Conservation (phyloP, 192 early-diverging fungal genomes). For the Backusella tarrabulga region DNA sequence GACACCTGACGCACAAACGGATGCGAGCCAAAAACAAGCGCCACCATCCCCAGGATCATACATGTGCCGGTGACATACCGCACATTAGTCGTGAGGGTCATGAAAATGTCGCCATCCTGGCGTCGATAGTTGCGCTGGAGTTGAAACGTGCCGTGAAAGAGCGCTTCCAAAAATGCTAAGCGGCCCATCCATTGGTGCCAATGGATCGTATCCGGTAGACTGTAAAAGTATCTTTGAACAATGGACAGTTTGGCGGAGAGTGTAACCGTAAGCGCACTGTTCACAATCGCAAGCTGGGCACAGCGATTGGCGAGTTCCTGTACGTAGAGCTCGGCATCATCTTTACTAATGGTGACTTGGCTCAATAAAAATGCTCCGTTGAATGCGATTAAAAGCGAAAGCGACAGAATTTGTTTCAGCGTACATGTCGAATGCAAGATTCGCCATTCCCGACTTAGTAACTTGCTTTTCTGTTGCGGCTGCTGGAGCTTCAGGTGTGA, state of each 20-base stretch:
- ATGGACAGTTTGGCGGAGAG: conserved; percentile 18
- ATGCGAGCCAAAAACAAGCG: conserved; percentile 14
- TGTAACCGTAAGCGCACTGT: conserved; percentile 11
- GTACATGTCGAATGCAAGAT: neutral
- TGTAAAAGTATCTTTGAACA: neutral
- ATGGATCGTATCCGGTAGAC: neutral
- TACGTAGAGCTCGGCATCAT: neutral
- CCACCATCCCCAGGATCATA: neutral
- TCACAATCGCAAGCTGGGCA: conserved; percentile 14
- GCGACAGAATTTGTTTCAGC: neutral
- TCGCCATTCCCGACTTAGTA: neutral
- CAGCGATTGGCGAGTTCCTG: conserved; percentile 8
- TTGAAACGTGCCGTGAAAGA: conserved; percentile 19
- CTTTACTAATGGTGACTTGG: neutral
- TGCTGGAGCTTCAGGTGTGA: neutral
- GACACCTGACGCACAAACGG: conserved; percentile 15
- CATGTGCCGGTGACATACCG: neutral
- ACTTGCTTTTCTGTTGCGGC: neutral
- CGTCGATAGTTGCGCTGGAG: neutral
- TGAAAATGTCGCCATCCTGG: neutral
- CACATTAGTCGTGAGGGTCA: conserved; percentile 5
- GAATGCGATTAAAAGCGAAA: neutral
- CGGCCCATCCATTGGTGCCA: conserved; percentile 26
- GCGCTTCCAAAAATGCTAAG: neutral
- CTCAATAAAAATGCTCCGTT: neutral